phyloP scores from a whole-genome alignment of 139 green algal species.

The Nannochloris sp. region DNA sequence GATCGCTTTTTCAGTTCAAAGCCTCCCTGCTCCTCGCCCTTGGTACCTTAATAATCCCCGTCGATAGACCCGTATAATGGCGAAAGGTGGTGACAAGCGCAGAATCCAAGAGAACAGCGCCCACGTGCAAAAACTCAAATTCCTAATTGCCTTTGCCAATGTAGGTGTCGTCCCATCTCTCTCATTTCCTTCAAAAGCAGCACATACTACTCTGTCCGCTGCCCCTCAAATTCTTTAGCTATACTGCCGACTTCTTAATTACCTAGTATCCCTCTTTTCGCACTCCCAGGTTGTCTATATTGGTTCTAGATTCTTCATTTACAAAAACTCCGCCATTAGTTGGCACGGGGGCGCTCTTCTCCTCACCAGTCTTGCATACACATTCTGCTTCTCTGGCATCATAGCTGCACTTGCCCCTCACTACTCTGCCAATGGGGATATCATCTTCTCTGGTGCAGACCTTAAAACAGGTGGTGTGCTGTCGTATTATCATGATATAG shows the following conservation, averaged over 20 bases:
- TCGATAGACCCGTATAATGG: no score
- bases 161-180: no score
- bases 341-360: conserved; percentile 26
- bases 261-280: not conserved
- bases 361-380: conserved; percentile 18
- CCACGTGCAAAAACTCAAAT: conserved; percentile 19
- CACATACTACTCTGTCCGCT: no score
- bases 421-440: conserved; percentile 42
- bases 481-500: conserved; percentile 61
- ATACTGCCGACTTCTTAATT: not conserved
- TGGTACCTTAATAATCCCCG: not conserved
- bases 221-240: no score
- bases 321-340: not conserved
- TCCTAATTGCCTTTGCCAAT: conserved; percentile 27
- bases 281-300: conserved; percentile 15
- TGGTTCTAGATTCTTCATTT: conserved; percentile 26
- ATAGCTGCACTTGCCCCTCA: conserved; percentile 27
- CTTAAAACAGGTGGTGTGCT: conserved; percentile 52
- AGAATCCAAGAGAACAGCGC: conserved; percentile 49
- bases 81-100: conserved; percentile 61
- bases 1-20: no score
- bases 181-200: no score
- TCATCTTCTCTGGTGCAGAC: conserved; percentile 59
- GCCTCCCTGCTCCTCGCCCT: not conserved
- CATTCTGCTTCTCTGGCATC: conserved; percentile 41